A percentile compares a stretch with the other conserved stretches of the same genome.
phyloP scores from a whole-genome alignment of 2,329 filamentous ascomycete genomes.

The Akanthomyces dipterigenus region DNA sequence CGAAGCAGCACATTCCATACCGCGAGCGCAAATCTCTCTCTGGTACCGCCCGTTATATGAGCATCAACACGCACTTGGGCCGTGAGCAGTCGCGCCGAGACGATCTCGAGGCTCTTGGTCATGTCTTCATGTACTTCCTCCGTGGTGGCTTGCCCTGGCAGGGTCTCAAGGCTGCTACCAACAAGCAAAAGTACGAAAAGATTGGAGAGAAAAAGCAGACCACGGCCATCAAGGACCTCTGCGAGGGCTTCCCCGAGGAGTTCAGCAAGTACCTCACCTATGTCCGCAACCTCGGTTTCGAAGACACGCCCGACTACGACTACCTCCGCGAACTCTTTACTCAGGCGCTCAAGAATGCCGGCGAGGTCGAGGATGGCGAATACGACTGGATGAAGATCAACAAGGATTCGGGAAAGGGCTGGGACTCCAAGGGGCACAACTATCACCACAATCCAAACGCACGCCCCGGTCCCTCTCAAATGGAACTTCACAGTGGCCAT shows the following conservation, averaged over 20 bases:
- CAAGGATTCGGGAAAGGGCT: slow-evolving; percentile 75
- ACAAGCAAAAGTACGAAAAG: slow-evolving; percentile 99
- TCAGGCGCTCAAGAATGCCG: slow-evolving; percentile 87
- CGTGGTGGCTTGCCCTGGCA: slow-evolving; percentile 67
- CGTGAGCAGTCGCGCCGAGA: slow-evolving; percentile 94
- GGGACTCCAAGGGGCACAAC: slow-evolving; percentile 54
- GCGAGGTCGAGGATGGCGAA: slow-evolving; percentile 93
- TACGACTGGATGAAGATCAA: slow-evolving; percentile 99
- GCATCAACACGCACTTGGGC: slow-evolving; percentile 97
- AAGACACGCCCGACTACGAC: slow-evolving; percentile 97
- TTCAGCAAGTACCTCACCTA: slow-evolving; percentile 98
- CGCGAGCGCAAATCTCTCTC: slow-evolving; percentile 94
- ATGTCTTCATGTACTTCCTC: slow-evolving; percentile 70
- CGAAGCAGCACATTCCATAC: slow-evolving; percentile 98
- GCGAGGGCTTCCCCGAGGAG: slow-evolving; percentile 92
- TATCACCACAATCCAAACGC: slow-evolving; percentile 70
- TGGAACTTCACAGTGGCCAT: slow-evolving; percentile 73
- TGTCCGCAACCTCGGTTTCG: slow-evolving; percentile 94
- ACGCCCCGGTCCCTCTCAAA: slow-evolving; percentile 73
- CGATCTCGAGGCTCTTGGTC: slow-evolving; percentile 81
- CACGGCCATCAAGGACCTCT: slow-evolving; percentile 92
- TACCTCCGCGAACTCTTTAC: slow-evolving; percentile 96
- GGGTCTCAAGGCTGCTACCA: slow-evolving; percentile 65
- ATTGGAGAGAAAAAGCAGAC: slow-evolving; percentile 99
- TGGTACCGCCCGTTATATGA: slow-evolving; percentile 97